phyloP scores from a whole-genome alignment of 805 yeast genomes.

The Hanseniaspora clermontiae region DNA sequence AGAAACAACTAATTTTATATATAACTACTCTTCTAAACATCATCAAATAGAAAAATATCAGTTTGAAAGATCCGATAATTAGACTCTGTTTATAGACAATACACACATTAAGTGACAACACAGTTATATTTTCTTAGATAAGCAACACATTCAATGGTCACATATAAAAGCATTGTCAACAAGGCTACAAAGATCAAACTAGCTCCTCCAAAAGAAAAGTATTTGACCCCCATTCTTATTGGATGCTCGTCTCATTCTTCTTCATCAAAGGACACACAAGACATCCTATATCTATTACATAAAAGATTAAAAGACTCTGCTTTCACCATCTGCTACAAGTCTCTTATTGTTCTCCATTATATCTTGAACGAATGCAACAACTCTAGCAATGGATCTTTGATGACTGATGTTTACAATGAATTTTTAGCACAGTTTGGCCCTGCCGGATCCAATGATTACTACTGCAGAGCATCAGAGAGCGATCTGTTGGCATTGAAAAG shows the following conservation, averaged over 20 bases:
- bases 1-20: too few species aligned
- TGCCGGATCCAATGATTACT: conserved; percentile 22
- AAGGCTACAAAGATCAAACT: conserved; percentile 66
- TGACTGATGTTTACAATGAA: conserved; percentile 22
- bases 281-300: conserved; percentile 52
- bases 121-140: too few species aligned
- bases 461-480: conserved; percentile 22
- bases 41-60: too few species aligned
- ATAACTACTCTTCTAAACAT: too few species aligned
- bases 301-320: conserved; percentile 61
- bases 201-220: conserved; percentile 97
- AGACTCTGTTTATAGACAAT: too few species aligned
- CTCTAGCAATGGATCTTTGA: conserved; percentile 17
- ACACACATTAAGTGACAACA: too few species aligned
- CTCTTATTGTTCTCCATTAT: conserved; percentile 72
- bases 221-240: conserved; percentile 78
- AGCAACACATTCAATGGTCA: conserved; percentile 33
- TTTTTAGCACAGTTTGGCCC: background rate
- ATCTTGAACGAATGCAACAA: conserved; percentile 86
- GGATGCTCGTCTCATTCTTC: conserved; percentile 18
- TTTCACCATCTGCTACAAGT: conserved; percentile 84
- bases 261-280: conserved; percentile 21
- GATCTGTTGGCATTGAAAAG: conserved; percentile 48
- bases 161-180: conserved; percentile 64
- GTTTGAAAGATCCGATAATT: too few species aligned